Conservation (phyloP, 1,284 basidiomycete species). For the Cutaneotrichosporon sp. region DNA sequence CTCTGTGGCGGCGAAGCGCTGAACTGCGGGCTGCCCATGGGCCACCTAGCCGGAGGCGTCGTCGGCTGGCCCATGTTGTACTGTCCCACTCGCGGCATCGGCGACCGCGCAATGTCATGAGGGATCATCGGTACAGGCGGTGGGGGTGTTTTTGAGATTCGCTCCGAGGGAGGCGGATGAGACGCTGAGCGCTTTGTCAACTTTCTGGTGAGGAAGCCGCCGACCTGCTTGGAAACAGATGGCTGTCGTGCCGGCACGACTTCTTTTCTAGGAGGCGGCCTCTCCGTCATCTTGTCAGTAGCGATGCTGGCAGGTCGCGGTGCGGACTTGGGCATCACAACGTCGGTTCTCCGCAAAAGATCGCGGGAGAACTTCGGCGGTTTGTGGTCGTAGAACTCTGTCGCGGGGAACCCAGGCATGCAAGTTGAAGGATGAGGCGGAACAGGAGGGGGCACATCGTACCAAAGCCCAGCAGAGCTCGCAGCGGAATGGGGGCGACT, state of each 20-base stretch:
- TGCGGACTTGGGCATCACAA: slow-evolving; percentile 12
- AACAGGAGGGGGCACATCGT: not conserved
- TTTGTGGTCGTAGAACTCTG: slow-evolving; percentile 10
- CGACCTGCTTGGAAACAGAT: too few species aligned
- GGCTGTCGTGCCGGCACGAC: not conserved
- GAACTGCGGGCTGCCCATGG: too few species aligned
- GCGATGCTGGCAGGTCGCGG: not conserved
- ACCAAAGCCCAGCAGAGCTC: not conserved
- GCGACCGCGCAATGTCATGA: too few species aligned
- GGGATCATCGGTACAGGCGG: not conserved
- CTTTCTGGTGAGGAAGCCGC: not conserved
- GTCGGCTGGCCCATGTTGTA: too few species aligned
- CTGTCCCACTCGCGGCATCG: too few species aligned
- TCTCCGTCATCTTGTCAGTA: not conserved
- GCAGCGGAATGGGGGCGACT: not conserved
- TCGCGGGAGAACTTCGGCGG: slow-evolving; percentile 14
- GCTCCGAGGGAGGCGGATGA: not conserved
- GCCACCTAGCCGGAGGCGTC: too few species aligned
- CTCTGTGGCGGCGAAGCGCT: not conserved
- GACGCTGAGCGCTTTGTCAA: not conserved
- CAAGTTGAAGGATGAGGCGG: slow-evolving; percentile 10
- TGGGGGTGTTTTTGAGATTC: too few species aligned
- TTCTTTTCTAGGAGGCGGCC: not conserved
- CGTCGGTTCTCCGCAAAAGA: not conserved
- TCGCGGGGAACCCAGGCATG: slow-evolving; percentile 9